Conservation (phyloP, 2,329 filamentous ascomycete genomes). For the Exophiala oligosperma region DNA sequence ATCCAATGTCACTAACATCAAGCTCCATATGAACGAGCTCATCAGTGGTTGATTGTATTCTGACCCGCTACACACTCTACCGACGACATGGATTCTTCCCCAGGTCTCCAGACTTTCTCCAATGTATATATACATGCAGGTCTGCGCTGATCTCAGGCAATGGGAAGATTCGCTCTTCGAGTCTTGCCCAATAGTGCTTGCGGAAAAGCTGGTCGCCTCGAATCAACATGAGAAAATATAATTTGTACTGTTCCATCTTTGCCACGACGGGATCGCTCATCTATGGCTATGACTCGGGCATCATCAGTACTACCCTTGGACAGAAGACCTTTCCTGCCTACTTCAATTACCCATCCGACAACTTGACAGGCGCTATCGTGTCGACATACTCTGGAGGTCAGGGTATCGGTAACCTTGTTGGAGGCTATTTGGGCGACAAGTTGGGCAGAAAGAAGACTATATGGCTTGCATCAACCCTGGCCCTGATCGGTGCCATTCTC, state of each 20-base stretch:
- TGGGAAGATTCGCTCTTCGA: too few relatives aligned
- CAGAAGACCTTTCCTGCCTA: constrained; percentile 32
- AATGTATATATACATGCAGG: background rate
- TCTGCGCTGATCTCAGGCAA: background rate
- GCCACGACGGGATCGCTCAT: constrained; percentile 26
- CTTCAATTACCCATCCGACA: constrained; percentile 27
- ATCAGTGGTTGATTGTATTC: background rate
- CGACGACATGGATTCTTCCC: background rate
- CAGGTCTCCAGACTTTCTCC: background rate
- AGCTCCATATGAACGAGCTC: too few relatives aligned
- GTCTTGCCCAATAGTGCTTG: too few relatives aligned
- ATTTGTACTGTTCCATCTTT: constrained; percentile 1
- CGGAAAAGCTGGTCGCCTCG: too few relatives aligned
- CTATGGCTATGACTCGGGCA: constrained; percentile 36
- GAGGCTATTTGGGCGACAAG: background rate
- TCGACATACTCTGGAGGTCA: constrained; percentile 41
- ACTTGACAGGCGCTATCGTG: constrained; percentile 36
- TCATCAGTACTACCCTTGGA: constrained; percentile 34
- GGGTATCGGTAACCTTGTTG: constrained; percentile 14
- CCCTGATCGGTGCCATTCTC: constrained; percentile 31
- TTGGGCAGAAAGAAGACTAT: constrained; percentile 3
- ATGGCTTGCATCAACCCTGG: background rate
- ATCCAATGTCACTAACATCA: background rate
- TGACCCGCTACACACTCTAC: background rate
- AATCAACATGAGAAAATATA: background rate